A percentile compares a stretch with the other conserved stretches of the same genome.
Conservation (phyloP, 176 grass and related monocot species). For the Cocos nucifera region DNA sequence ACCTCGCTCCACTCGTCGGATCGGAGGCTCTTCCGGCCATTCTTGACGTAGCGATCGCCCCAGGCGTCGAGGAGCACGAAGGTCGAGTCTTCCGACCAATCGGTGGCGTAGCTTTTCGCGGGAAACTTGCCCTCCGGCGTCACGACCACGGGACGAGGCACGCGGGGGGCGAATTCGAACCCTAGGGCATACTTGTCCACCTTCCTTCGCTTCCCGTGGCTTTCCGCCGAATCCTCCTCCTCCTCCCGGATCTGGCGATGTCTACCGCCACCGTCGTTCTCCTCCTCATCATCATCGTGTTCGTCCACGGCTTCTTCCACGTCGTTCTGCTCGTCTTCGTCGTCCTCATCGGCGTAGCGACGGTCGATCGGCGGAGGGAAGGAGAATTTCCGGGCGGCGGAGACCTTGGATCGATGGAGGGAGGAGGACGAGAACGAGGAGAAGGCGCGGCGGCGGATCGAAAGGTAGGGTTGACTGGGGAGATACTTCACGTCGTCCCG, state of each 20-base stretch:
- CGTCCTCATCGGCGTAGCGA: not conserved
- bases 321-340: not conserved
- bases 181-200: slow-evolving; percentile 42
- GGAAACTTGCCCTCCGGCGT: not conserved
- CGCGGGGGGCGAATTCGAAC: slow-evolving; percentile 69
- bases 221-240: not conserved
- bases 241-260: not conserved
- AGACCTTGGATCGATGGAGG: slow-evolving; percentile 21
- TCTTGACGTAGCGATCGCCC: slow-evolving; percentile 57
- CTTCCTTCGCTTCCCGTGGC: slow-evolving; percentile 19
- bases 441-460: slow-evolving; percentile 3
- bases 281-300: slow-evolving; percentile 2
- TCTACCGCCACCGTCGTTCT: not conserved
- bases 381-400: not conserved
- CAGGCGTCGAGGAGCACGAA: slow-evolving; percentile 70
- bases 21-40: slow-evolving; percentile 46
- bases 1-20: slow-evolving; percentile 73
- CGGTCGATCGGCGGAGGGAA: not conserved
- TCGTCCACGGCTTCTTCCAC: not conserved
- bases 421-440: slow-evolving; percentile 26
- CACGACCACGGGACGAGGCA: slow-evolving; percentile 5
- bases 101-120: not conserved
- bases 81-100: slow-evolving; percentile 77
- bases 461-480: slow-evolving; percentile 13
- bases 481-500: slow-evolving; percentile 15